A percentile compares a stretch with the other conserved stretches of the same genome.
These are phyloP conservation scores for Aspergillus caelatus DNA, from an alignment of 2,329 filamentous ascomycete genomes.

Conservation along the genomic window DNA sequence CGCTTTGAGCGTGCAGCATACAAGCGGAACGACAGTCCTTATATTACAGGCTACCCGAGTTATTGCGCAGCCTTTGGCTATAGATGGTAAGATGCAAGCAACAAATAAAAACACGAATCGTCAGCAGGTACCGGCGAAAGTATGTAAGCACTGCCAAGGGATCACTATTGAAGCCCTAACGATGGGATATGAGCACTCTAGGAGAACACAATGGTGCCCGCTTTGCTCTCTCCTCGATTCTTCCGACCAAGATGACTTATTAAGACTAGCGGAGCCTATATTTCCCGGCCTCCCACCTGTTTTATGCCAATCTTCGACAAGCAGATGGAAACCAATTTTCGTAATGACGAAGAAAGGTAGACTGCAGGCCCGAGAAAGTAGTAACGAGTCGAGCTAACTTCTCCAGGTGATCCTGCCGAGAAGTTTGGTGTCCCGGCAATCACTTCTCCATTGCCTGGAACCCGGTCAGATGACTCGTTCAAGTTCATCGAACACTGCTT, in stretches of 20 bases:
- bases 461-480: background rate
- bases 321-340: background rate
- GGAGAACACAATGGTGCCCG: background rate
- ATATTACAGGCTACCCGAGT: too few species aligned
- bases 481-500: background rate
- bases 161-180: background rate
- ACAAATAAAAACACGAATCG: background rate
- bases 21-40: too few species aligned
- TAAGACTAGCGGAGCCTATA: background rate
- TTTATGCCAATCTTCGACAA: accelerated
- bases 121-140: background rate
- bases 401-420: background rate
- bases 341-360: background rate
- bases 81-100: background rate
- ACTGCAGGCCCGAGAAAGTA: background rate
- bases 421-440: background rate
- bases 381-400: background rate
- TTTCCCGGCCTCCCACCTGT: background rate
- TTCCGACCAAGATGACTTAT: accelerated
- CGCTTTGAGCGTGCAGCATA: too few species aligned
- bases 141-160: background rate
- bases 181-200: accelerated
- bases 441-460: background rate
- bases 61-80: background rate
- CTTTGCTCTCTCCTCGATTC: background rate